Evolutionary conservation across 805 yeast genomes (phyloP), one percentile per base, ranked within the genome.

Genomic region (Candida railenensis): DNA sequence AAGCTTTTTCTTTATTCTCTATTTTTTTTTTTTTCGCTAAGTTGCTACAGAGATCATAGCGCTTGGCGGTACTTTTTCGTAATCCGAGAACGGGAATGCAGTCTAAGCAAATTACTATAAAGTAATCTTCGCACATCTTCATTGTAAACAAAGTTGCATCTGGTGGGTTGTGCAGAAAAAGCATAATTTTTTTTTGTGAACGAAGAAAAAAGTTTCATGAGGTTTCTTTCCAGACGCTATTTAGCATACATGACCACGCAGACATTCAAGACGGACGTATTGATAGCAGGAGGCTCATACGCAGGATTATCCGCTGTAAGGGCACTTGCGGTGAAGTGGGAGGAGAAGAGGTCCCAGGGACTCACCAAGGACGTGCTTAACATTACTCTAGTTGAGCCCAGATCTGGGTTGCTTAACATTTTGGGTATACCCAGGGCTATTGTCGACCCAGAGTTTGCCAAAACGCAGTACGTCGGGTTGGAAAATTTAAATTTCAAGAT

Each of bases 211-310:
- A n/a, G n/a, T 25, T 25, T 25, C 9, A 25, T 25, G 30, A 25
- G 30, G 5, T 25, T 25, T 25, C 30, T 25, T 25, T 25, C 30
- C 11, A 25, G 30, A 25, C 30, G 30, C 30, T 25, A 25, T 11
- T 25, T 25, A 25, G 30, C 30, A 25, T 7, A 25, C 11, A 25
- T 25, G 30, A 25, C 30, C 11, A 7, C 30, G 30, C 30, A 25
- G 30, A 5, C 36, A 33, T 5, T 33, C 15, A 15, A 33, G 36
- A 33, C 74, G 20, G 66, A 70, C 47, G 59, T 71, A 4, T 57
- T 71, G 34, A 59, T 71, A 4, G 63, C 70, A n/a, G 76, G 76
- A 1, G 76, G 76, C 1, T 63, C 74, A 0, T 71, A 66, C 49
- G 63, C 69, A n/a, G 76, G 76, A 2, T 55, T 71, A 20, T 57